A percentile compares a stretch with the other conserved stretches of the same genome.
These are phyloP conservation scores for Punica granatum DNA, from an alignment of 345 rosid species.

Conservation along the genomic window DNA sequence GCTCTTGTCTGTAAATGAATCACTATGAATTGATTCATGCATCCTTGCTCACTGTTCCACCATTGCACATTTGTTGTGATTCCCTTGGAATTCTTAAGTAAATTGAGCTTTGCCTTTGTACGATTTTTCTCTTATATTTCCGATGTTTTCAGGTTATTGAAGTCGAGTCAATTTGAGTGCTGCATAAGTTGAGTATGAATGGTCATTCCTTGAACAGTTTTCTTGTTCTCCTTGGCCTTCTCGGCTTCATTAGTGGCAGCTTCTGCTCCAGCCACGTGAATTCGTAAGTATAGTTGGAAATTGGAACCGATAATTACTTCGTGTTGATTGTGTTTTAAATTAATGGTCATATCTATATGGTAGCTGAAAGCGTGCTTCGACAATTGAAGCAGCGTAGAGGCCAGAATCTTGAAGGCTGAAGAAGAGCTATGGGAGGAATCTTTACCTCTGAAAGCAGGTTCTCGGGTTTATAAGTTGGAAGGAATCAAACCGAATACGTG, in stretches of 20 bases:
- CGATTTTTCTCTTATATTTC: neutral
- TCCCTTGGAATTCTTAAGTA: too few relatives aligned
- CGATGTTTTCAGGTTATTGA: neutral
- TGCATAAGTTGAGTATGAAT: neutral
- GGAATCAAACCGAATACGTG: constrained; percentile 62
- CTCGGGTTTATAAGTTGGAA: constrained; percentile 45
- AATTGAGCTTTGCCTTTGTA: too few relatives aligned
- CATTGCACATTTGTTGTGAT: too few relatives aligned
- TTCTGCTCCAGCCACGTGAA: constrained; percentile 23
- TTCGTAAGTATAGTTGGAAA: neutral
- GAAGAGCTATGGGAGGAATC: constrained; percentile 65
- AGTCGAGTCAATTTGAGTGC: neutral
- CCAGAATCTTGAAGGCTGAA: constrained; percentile 42
- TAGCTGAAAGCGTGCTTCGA: constrained; percentile 2
- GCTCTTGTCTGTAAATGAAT: neutral
- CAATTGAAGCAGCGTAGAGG: constrained; percentile 27
- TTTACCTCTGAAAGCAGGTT: constrained; percentile 47
- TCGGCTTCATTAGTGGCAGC: constrained; percentile 14
- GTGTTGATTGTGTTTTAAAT: neutral
- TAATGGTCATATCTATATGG: neutral
- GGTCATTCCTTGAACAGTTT: constrained; percentile 2
- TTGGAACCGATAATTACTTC: neutral
- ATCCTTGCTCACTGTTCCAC: neutral
- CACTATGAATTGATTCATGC: neutral
- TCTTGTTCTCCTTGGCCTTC: constrained; percentile 14